Percentiles rank a stretch among this genome's conserved stretches.
Conservation (phyloP, 192 early-diverging fungal genomes). For the Globomyces pollinis-pini region DNA sequence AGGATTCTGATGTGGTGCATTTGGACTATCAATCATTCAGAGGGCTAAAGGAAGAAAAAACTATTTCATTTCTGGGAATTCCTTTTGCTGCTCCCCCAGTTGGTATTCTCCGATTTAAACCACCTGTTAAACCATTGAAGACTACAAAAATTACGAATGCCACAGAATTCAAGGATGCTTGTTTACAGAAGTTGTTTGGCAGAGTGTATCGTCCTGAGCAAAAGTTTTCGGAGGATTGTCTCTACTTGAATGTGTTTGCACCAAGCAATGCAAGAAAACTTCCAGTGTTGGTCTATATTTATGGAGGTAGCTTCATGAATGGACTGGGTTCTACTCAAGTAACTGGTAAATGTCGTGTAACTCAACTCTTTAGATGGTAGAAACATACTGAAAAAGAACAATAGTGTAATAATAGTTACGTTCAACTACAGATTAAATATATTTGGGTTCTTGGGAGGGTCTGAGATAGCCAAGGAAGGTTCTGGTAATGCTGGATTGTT, state of each 20-base stretch:
- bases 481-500: conserved; percentile 27
- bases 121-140: not conserved
- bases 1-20: too few relatives aligned
- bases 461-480: conserved; percentile 5
- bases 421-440: conserved; percentile 38
- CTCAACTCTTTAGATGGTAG: conserved; percentile 34
- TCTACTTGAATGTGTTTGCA: conserved; percentile 38
- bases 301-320: conserved; percentile 46
- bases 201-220: too few relatives aligned
- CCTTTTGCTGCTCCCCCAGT: conserved; percentile 12
- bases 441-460: conserved; percentile 24
- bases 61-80: conserved; percentile 8
- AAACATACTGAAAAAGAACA: conserved; percentile 6
- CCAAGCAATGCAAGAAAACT: conserved; percentile 15
- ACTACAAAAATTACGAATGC: not conserved
- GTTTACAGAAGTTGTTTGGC: too few relatives aligned
- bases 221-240: conserved; percentile 28
- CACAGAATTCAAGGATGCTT: not conserved
- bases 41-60: not conserved
- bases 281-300: conserved; percentile 50
- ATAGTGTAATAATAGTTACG: conserved; percentile 23
- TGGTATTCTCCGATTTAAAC: conserved; percentile 8
- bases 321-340: conserved; percentile 21
- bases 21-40: not conserved
- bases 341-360: too few relatives aligned